Base-by-base conservation (phyloP, 495 filamentous ascomycete genomes). In the Xylaria curta region DNA sequence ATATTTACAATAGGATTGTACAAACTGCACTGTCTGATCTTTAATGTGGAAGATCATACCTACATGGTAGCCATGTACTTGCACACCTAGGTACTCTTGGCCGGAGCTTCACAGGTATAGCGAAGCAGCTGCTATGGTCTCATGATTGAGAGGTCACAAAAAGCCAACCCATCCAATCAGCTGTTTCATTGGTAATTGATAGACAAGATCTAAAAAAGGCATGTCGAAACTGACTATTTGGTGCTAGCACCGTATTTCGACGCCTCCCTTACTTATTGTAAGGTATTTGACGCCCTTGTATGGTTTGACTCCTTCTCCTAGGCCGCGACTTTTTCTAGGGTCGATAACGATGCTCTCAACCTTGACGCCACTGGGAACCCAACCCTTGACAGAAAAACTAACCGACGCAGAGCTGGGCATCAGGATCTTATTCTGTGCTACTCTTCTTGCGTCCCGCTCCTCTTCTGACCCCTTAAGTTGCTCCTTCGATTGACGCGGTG, bases 231-330 rank as follows among this genome's bases (percentile, higher is more conserved):
- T 13, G 13, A n/a, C 12, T 59, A 8, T 19, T 47, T 1, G 13
- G 6, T 36, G 42, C 65, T 76, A 92, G 81, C 91, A 93, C 74
- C 92, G 82, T 73, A 91, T 86, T 82, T 98, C 96, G 51, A 99
- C 87, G 4, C 97, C 97, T 54, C 88, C 89, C 73, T 88, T 90
- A 81, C 94, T 97, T 38, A 96, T 89, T 74, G 94, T 97, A 69
- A 98, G 79, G 81, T 99, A 99, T 82, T 98, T 99, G 59, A 98
- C 96, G 15, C 96, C 97, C 84, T 98, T 99, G 81, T 97, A 99
- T 51, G 97, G 96, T 80, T 93, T 95, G 54, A 98, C 89, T 13
- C 91, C 89, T 74, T 97, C 93, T 0, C 94, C 94, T 13, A 99
- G 72, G 3, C 96, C 96, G 38, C 91, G 87, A 81, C 93, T 97